Evolutionary conservation across 148 eudicot genomes (phyloP).

Genomic region (Vaccinium myrtillus): DNA sequence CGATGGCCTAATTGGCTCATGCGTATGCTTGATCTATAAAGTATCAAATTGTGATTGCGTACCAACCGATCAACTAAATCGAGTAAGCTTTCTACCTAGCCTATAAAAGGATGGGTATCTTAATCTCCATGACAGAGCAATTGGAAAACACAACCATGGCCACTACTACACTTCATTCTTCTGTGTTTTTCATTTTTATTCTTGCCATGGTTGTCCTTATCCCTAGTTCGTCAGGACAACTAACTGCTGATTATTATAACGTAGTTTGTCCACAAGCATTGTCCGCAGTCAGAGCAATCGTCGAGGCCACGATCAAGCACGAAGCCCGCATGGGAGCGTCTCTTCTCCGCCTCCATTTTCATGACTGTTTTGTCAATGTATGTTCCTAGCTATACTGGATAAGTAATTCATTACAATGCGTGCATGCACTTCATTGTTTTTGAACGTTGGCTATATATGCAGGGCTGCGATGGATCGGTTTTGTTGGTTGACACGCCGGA

Average conservation of each 20-base stretch:
- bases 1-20: background rate
- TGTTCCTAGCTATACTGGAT: background rate
- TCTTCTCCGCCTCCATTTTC: conserved; percentile 56
- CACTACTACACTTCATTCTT: background rate
- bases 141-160: conserved; percentile 7
- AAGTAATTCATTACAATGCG: background rate
- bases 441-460: background rate
- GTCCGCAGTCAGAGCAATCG: background rate
- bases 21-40: background rate
- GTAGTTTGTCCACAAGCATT: conserved; percentile 11
- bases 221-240: background rate
- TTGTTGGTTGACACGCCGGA: conserved; percentile 37
- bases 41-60: background rate
- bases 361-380: conserved; percentile 60
- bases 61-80: background rate
- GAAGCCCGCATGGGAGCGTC: conserved; percentile 59
- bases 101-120: background rate
- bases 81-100: background rate
- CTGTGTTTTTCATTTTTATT: background rate
- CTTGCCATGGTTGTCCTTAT: background rate
- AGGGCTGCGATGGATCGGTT: conserved; percentile 60
- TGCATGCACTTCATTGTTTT: background rate
- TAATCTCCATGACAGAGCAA: background rate
- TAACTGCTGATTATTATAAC: background rate
- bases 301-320: conserved; percentile 28